Evolutionary conservation across 164 flowering plant species (phyloP).

Genomic region (Cinnamomum chago): DNA sequence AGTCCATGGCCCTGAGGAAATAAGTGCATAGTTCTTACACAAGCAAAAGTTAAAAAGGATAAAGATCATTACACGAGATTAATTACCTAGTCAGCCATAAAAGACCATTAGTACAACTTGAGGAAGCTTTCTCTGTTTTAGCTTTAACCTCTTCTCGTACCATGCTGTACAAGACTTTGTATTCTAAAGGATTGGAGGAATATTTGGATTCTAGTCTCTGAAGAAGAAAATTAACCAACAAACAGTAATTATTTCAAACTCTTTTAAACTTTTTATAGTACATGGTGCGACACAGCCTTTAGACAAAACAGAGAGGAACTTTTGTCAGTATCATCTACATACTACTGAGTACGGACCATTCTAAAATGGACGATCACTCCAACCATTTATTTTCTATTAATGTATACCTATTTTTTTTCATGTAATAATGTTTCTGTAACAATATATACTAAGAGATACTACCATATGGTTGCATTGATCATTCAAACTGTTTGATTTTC

Average conservation of each 20-base stretch:
- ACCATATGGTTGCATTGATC: not conserved
- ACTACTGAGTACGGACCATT: not conserved
- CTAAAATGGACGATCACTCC: not conserved
- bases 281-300: not conserved
- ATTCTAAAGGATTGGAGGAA: slow-evolving; percentile 48
- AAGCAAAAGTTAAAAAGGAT: not conserved
- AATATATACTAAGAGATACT: not conserved
- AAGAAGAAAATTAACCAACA: slow-evolving; percentile 10
- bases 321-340: no score
- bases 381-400: not conserved
- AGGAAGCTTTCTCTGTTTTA: slow-evolving; percentile 76
- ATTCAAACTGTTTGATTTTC: not conserved
- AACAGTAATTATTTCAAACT: not conserved
- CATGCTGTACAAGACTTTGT: slow-evolving; percentile 56
- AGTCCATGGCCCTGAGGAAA: slow-evolving; percentile 63
- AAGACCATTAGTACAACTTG: slow-evolving; percentile 95
- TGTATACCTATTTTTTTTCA: not conserved
- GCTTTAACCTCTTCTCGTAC: slow-evolving; percentile 66
- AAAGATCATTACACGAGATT: not conserved
- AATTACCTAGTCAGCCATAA: slow-evolving; percentile 93
- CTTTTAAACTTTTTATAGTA: no score
- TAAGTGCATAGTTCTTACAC: not conserved
- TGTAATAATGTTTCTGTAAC: no score
- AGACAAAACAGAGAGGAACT: not conserved
- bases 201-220: slow-evolving; percentile 89